Evolutionary conservation across 768 basidiomycete species (phyloP), one percentile per base, ranked within the genome.

Genomic region (Auricularia sp.): DNA sequence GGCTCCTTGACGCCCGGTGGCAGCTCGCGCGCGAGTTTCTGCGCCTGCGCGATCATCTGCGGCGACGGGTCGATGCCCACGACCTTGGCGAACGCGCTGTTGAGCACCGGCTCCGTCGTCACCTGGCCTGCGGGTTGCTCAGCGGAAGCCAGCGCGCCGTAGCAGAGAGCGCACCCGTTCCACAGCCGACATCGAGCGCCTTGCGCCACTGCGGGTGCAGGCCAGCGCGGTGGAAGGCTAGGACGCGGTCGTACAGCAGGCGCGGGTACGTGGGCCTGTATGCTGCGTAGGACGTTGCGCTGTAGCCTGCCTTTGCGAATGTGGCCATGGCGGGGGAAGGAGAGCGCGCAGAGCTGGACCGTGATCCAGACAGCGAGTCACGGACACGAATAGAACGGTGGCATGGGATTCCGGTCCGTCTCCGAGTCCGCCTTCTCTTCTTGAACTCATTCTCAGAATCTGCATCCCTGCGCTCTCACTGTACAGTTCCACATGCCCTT

Each of bases 111-210:
- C 53, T 80, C 80, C 1, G 78, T 71, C 0, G 87, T 91, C 36
- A 88, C 87, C 71, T 91, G 87, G 43, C 91, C 90, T 90, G 42
- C 18, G 29, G 29, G 29, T 2, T 29, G 29, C 29, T 29, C 29
- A 29, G 29, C 29, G 29, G 29, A 29, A 1, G 29, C 29, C 29
- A 29, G 29, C 29, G 29, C 29, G 29, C 29, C 29, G 29, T 1
- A 29, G 29, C 29, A 42, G 39, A 42, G 39, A 14, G 39, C 39
- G 7, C 64, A 88, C 91, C 88, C n/a, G 91, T 90, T 34, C 92
- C 91, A 74, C 91, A 93, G 3, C 92, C 91, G 2, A 92, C 72
- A 68, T 94, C 91, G 0, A 91, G 78, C 0, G 87, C 89, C 18
- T 74, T 77, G 14, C 83, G 78, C 81, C 84, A 88, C 62, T 70